These are phyloP conservation scores for Russula sp. DNA, from an alignment of 768 basidiomycete species.

Conservation along the genomic window DNA sequence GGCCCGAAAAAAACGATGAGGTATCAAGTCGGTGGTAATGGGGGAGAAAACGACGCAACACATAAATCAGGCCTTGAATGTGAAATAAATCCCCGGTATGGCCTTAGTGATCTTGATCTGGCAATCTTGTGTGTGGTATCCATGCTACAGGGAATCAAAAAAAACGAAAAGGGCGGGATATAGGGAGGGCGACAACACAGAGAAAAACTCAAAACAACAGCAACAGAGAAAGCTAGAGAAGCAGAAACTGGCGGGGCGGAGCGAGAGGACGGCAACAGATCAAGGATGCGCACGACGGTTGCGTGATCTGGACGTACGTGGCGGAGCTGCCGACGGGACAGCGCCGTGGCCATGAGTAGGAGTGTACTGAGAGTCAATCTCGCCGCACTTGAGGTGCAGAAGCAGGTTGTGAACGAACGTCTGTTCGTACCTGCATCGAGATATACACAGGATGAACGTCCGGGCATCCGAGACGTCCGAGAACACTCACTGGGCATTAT, in stretches of 20 bases:
- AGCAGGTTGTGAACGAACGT: constrained; percentile 82
- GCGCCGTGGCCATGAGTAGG: constrained; percentile 77
- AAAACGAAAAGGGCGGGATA: background rate
- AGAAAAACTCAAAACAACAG: background rate
- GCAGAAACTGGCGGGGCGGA: background rate
- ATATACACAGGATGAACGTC: background rate
- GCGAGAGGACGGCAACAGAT: background rate
- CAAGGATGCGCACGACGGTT: constrained; percentile 33
- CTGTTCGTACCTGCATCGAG: constrained; percentile 55
- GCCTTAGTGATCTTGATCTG: background rate
- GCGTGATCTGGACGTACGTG: constrained; percentile 49
- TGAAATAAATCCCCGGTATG: constrained; percentile 3
- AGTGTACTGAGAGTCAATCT: constrained; percentile 68
- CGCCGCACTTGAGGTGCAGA: constrained; percentile 66
- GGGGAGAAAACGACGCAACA: background rate
- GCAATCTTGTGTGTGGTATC: constrained; percentile 6
- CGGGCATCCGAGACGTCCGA: background rate
- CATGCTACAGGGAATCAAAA: constrained; percentile 4
- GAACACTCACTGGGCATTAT: constrained; percentile 74
- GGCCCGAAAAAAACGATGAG: background rate
- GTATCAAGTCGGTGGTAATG: background rate
- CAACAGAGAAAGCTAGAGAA: background rate
- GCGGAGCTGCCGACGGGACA: constrained; percentile 36
- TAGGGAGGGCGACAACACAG: background rate
- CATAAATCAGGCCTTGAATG: constrained; percentile 2